phyloP scores from a whole-genome alignment of 2,329 filamentous ascomycete species.

The Zymoseptoria brevis region DNA sequence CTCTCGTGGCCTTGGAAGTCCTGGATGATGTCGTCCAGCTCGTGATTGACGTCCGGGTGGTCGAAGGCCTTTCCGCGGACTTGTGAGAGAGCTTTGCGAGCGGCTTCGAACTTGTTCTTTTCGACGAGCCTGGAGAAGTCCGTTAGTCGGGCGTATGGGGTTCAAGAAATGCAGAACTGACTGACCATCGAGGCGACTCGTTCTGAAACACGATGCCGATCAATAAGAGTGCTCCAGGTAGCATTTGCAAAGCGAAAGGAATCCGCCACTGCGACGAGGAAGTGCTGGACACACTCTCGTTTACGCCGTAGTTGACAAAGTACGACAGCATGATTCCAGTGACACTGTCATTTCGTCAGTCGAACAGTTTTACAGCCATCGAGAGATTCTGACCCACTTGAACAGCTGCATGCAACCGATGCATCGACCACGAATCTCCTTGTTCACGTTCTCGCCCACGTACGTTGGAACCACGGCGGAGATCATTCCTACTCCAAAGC shows the following conservation, averaged over 20 bases:
- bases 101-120: slow-evolving; percentile 41
- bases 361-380: slow-evolving; percentile 29
- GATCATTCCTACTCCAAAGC: slow-evolving; percentile 38
- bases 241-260: slow-evolving; percentile 46
- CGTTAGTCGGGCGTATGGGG: background rate
- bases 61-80: slow-evolving; percentile 33
- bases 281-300: slow-evolving; percentile 35
- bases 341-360: slow-evolving; percentile 28
- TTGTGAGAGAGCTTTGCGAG: slow-evolving; percentile 33
- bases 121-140: slow-evolving; percentile 34
- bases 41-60: slow-evolving; percentile 31
- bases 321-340: slow-evolving; percentile 44
- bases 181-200: slow-evolving; percentile 43
- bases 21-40: slow-evolving; percentile 38
- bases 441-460: slow-evolving; percentile 40
- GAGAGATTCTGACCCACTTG: slow-evolving; percentile 22
- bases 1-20: slow-evolving; percentile 39
- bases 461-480: slow-evolving; percentile 38
- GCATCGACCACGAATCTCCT: slow-evolving; percentile 27
- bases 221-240: slow-evolving; percentile 45
- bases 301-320: slow-evolving; percentile 47
- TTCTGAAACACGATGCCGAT: slow-evolving; percentile 45
- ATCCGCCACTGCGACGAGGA: slow-evolving; percentile 46
- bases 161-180: too few species aligned
- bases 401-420: slow-evolving; percentile 27